Base-by-base conservation (phyloP, 345 rosid genomes). In the Murraya paniculata region DNA sequence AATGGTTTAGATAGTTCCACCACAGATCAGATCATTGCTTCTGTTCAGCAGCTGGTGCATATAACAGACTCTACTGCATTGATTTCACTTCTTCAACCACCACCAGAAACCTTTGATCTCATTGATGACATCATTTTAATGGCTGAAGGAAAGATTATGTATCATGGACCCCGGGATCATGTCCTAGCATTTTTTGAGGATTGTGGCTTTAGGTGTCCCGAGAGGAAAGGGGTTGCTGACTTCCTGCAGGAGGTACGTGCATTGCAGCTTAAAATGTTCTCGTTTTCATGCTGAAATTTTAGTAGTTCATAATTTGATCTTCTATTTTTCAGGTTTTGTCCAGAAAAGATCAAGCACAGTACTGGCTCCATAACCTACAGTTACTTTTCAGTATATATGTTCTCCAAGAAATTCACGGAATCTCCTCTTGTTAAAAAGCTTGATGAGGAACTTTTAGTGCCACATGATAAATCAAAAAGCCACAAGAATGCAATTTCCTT, bases 1-100 rank as follows among this genome's bases (percentile, higher is more conserved):
- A 88, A 88, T 6, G 91, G 89, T 27, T 76, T 88, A 28, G 91
- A 88, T 77, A 88, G 88, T 48, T 85, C 88, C 14, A 86, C 91
- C 0, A 81, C 89, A 7, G 86, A 79, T 81, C 89, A 88, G 68
- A 85, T 86, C 21, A 56, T 85, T 61, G 80, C 82, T 66, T 88
- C 76, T 80, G 60, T 88, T 83, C 84, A 84, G 73, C 87, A 88
- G 66, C 81, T 85, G 84, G 89, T 79, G 35, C 91, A 86, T 79
- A 79, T 85, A 68, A 77, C 84, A 83, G 86, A 86, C 69, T 77
- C 80, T 18, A 83, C 86, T n/a, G 82, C 82, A 82, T 77, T 86
- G 58, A 82, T 86, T 68, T 83, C 89, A 48, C 88, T 88, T 74
- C 79, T 88, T 57, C 91, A 88, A 45, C 89, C 91, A 22, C 82